phyloP scores from a whole-genome alignment of 202 grass and related monocot species.

The Elaeis oleifera region DNA sequence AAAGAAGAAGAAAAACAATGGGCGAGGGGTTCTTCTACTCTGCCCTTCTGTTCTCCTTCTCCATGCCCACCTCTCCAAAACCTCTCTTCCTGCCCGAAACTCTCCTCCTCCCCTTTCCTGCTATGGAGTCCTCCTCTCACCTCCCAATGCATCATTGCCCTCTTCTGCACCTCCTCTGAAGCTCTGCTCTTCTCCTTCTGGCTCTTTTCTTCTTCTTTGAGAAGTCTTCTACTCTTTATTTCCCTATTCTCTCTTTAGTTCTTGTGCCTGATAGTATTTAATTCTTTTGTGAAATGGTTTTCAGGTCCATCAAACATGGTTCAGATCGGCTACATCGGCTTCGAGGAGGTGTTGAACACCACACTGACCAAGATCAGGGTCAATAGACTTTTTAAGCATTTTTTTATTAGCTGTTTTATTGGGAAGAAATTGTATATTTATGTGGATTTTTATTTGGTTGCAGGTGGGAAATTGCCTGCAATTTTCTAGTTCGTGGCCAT shows the following conservation, averaged over 20 bases:
- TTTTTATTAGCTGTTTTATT: not conserved
- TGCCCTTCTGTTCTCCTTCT: conserved; percentile 17
- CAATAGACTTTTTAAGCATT: not conserved
- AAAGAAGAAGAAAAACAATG: conserved; percentile 10
- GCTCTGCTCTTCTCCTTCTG: conserved; percentile 1
- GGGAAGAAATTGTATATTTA: not conserved
- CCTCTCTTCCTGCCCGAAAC: not conserved
- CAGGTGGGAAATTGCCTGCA: conserved; percentile 63
- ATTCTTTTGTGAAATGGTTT: not conserved
- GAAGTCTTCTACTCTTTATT: not conserved
- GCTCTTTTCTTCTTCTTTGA: conserved; percentile 9
- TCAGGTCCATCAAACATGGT: conserved; percentile 1
- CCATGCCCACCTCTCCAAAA: conserved; percentile 22
- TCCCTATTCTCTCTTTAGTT: not conserved
- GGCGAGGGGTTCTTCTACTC: conserved; percentile 30
- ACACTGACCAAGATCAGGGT: conserved; percentile 14
- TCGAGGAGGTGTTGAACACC: conserved; percentile 5
- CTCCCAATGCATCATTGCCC: not conserved
- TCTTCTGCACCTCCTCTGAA: conserved; percentile 15
- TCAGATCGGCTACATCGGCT: conserved; percentile 1
- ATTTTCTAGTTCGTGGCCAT: conserved; percentile 86
- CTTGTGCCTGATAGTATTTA: not conserved
- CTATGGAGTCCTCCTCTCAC: not conserved
- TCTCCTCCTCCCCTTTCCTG: conserved; percentile 7
- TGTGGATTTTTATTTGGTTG: conserved; percentile 8